Evolutionary conservation across 345 rosid genomes (phyloP).

Genomic region (Brassica rapa): DNA sequence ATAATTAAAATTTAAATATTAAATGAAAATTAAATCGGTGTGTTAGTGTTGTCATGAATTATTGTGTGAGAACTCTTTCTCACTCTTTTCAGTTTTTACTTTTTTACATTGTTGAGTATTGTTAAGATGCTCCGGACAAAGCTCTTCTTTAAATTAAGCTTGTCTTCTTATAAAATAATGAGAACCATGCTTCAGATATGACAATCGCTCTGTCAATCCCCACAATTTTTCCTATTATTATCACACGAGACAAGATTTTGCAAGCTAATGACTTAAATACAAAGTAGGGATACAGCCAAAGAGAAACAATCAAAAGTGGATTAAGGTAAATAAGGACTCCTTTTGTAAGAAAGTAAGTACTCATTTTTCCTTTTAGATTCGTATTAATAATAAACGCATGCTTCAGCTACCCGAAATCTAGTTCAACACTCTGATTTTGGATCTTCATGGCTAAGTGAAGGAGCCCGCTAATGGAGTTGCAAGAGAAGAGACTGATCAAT

Average conservation of each 20-base stretch:
- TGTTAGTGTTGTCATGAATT: background rate
- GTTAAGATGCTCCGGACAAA: background rate
- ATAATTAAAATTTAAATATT: background rate
- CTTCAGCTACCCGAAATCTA: background rate
- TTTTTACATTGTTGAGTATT: background rate
- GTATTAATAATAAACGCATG: background rate
- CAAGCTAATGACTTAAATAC: background rate
- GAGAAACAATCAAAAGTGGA: background rate
- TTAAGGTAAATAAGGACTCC: constrained; percentile 2
- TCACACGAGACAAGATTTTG: background rate
- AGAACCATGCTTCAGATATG: constrained; percentile 15
- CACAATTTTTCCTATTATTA: constrained; percentile 6
- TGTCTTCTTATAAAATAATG: background rate
- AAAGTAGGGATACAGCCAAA: constrained; percentile 3
- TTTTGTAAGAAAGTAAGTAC: too few species aligned
- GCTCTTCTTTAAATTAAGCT: background rate
- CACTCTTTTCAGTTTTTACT: background rate
- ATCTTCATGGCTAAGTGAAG: background rate
- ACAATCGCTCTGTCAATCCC: background rate
- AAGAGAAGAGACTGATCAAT: constrained; percentile 7
- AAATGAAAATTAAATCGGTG: background rate
- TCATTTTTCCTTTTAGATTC: background rate
- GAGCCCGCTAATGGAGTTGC: background rate
- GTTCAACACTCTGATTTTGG: background rate
- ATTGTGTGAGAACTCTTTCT: background rate